Evolutionary conservation across 2,329 filamentous ascomycete genomes (phyloP).

Genomic region (Aureobasidium pullulans): DNA sequence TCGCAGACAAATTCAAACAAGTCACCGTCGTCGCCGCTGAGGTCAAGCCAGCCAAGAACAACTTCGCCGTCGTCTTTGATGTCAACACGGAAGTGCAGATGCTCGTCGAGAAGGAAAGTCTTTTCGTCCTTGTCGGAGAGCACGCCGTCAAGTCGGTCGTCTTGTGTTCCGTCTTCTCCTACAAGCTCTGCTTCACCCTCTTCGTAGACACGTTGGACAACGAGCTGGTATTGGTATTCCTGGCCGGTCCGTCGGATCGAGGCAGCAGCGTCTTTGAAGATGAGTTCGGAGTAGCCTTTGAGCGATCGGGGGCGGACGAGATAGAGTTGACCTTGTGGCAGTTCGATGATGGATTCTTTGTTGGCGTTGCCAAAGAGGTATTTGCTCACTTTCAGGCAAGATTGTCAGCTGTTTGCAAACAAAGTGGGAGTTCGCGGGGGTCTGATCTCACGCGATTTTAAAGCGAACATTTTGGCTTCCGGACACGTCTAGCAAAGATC

Average conservation of each 20-base stretch:
- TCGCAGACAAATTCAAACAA: constrained; percentile 99
- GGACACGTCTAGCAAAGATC: constrained; percentile 1
- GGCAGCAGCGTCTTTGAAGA: constrained; percentile 94
- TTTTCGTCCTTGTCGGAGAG: constrained; percentile 87
- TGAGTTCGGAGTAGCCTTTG: constrained; percentile 93
- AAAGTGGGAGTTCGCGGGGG: constrained; percentile 17
- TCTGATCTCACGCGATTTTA: constrained; percentile 16
- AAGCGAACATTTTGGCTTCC: constrained; percentile 17
- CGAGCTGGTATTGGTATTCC: constrained; percentile 95
- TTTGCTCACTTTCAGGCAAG: constrained; percentile 46
- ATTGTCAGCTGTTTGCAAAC: background rate
- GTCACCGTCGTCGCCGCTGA: constrained; percentile 88
- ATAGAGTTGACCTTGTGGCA: constrained; percentile 93
- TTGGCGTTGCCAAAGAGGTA: constrained; percentile 82
- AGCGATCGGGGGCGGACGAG: constrained; percentile 90
- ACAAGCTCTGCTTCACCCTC: constrained; percentile 91
- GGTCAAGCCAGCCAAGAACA: constrained; percentile 87
- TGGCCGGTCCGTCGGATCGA: constrained; percentile 88
- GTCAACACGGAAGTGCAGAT: constrained; percentile 78
- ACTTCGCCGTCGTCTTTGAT: constrained; percentile 72
- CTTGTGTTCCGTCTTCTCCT: constrained; percentile 81
- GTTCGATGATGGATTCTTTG: constrained; percentile 89
- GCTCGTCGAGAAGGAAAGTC: constrained; percentile 90
- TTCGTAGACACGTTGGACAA: constrained; percentile 92
- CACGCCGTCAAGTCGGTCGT: constrained; percentile 59